Evolutionary conservation across 495 filamentous ascomycete genomes (phyloP), one percentile per base, ranked within the genome.

Genomic region (Wilcoxina mikolae): DNA sequence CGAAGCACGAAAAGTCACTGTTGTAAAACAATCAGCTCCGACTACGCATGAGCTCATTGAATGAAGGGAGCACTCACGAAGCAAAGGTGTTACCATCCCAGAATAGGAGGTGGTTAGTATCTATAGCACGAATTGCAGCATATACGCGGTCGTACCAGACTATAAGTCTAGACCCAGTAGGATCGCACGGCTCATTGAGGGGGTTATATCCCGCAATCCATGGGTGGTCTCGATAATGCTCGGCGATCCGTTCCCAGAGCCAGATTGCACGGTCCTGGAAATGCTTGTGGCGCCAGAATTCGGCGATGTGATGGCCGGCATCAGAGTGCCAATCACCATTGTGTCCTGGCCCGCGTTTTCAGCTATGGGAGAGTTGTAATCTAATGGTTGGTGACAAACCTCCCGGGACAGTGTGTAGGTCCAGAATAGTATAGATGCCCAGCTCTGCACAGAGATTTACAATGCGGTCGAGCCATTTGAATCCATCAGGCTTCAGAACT

Each of bases 281-380:
- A 44, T 79, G 75, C 55, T 74, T 77, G 61, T 76, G 76, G 4
- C 79, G 73, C 80, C 80, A 82, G 65, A 83, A 82, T 7, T 73
- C 68, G 2, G 79, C 77, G 49, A 77, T 69, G 57, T 71, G 67
- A 31, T 73, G 71, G 9, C 68, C 69, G 29, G 72, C 72, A 56
- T 83, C 80, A 1, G 71, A 74, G 60, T 83, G 80, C 80, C 80
- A 82, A 58, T 79, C 80, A 25, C 70, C 73, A 56, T 81, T 82
- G 58, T 83, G 80, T 3, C 78, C 51, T 50, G 24, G 4, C n/a
- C n/a, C n/a, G n/a, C n/a, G 20, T 17, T 9, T 17, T 9, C 17
- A 9, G 17, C 9, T 38, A 38, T 17, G 33, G 33, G 9, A 9
- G 9, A 17, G 33, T 9, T 9, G 33, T 9, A 9, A 17, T 38